phyloP scores from a whole-genome alignment of 192 early-diverging fungal species.

The Linderina pennispora region DNA sequence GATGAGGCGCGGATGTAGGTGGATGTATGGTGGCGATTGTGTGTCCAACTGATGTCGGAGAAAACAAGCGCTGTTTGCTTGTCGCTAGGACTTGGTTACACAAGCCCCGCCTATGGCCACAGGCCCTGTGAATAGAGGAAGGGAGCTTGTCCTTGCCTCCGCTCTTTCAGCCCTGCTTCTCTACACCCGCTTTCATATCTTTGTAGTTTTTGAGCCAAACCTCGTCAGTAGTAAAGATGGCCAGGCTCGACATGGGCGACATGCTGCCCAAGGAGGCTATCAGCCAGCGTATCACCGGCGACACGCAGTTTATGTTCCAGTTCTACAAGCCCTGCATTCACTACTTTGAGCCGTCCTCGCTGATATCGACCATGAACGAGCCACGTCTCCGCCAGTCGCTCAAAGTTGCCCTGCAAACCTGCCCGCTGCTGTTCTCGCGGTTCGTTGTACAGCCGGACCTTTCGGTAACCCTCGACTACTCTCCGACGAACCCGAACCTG shows the following conservation, averaged over 20 bases:
- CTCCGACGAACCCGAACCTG: constrained; percentile 8
- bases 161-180: too few relatives aligned
- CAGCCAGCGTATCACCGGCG: constrained; percentile 12
- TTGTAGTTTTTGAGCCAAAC: too few relatives aligned
- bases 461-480: constrained; percentile 14
- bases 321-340: constrained; percentile 43
- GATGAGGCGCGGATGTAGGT: too few relatives aligned
- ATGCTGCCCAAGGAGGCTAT: background rate
- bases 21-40: too few relatives aligned
- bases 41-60: too few relatives aligned
- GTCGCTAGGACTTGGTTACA: too few relatives aligned
- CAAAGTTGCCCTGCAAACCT: constrained; percentile 11
- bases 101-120: too few relatives aligned
- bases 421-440: constrained; percentile 20
- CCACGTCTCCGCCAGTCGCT: constrained; percentile 6
- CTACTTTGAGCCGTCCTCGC: constrained; percentile 15
- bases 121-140: too few relatives aligned
- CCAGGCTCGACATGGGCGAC: constrained; percentile 5
- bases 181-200: too few relatives aligned
- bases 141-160: too few relatives aligned
- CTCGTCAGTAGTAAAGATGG: too few relatives aligned
- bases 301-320: constrained; percentile 47
- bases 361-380: constrained; percentile 1
- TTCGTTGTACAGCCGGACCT: constrained; percentile 15
- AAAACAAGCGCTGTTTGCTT: too few relatives aligned